Percentiles rank a stretch among this genome's conserved stretches.
phyloP scores from a whole-genome alignment of 495 filamentous ascomycete genomes.

The Durotheca rogersii region DNA sequence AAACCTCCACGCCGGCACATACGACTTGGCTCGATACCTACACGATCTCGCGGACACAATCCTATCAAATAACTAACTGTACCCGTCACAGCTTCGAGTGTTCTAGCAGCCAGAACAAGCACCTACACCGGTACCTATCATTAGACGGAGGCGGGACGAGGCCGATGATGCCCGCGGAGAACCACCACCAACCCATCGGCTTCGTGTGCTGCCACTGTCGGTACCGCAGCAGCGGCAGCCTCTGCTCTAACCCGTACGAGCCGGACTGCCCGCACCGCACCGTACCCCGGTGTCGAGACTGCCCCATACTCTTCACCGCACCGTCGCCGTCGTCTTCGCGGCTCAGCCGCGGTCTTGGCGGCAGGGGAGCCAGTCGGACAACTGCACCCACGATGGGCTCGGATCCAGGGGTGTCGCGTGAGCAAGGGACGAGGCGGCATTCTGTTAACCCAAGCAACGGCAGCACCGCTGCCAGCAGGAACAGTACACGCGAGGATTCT shows the following conservation, averaged over 20 bases:
- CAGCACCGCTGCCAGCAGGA: too few relatives aligned
- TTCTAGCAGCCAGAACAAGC: too few relatives aligned
- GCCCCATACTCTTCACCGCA: constrained; percentile 27
- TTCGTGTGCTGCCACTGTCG: constrained; percentile 29
- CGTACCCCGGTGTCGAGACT: constrained; percentile 19
- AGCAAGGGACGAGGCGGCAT: background rate
- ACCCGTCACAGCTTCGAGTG: too few relatives aligned
- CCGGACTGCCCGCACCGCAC: constrained; percentile 22
- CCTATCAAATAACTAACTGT: too few relatives aligned
- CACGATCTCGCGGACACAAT: too few relatives aligned
- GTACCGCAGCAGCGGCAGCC: constrained; percentile 25
- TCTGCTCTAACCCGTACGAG: constrained; percentile 24
- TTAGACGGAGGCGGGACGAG: background rate
- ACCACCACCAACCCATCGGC: constrained; percentile 28
- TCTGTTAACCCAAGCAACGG: constrained; percentile 9
- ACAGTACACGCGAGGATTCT: too few relatives aligned
- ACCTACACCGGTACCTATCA: background rate
- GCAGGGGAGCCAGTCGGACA: background rate
- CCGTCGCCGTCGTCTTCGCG: background rate
- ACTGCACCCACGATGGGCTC: background rate
- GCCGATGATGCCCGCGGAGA: background rate
- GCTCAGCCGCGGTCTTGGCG: background rate
- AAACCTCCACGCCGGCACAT: too few relatives aligned
- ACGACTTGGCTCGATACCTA: too few relatives aligned
- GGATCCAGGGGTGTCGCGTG: background rate